phyloP scores from a whole-genome alignment of 2,329 filamentous ascomycete species.

The Sporothrix sp. region DNA sequence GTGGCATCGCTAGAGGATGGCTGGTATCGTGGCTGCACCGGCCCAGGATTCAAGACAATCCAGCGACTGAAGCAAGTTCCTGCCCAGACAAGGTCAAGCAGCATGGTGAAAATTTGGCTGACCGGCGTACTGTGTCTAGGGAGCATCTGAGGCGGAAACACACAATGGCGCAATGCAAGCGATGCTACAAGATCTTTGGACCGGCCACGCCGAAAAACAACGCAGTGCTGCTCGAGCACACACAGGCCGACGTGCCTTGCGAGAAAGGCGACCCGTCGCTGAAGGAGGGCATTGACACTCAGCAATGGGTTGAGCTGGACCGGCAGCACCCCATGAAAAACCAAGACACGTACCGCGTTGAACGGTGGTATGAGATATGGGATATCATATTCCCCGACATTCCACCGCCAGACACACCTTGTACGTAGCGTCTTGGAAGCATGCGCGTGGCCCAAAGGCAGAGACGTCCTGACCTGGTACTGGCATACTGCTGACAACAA shows the following conservation, averaged over 20 bases:
- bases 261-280: slow-evolving; percentile 17
- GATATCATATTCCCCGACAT: slow-evolving; percentile 20
- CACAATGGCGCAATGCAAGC: slow-evolving; percentile 22
- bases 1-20: slow-evolving; percentile 15
- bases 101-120: too few relatives aligned
- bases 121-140: slow-evolving; percentile 16
- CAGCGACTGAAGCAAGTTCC: slow-evolving; percentile 23
- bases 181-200: slow-evolving; percentile 22
- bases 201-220: slow-evolving; percentile 12
- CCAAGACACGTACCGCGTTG: slow-evolving; percentile 22
- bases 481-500: too few relatives aligned
- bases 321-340: slow-evolving; percentile 23
- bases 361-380: slow-evolving; percentile 25
- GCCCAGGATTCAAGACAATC: slow-evolving; percentile 22
- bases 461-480: too few relatives aligned
- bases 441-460: too few relatives aligned
- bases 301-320: slow-evolving; percentile 21
- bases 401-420: slow-evolving; percentile 18
- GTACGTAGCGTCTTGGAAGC: slow-evolving; percentile 17
- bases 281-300: slow-evolving; percentile 21
- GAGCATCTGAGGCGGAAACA: slow-evolving; percentile 23
- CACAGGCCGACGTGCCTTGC: slow-evolving; percentile 17
- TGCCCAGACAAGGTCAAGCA: too few relatives aligned
- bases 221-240: slow-evolving; percentile 19
- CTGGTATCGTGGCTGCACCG: slow-evolving; percentile 22